These are phyloP conservation scores for Zygotorulaspora sp. DNA, from an alignment of 805 yeast species.

Conservation along the genomic window DNA sequence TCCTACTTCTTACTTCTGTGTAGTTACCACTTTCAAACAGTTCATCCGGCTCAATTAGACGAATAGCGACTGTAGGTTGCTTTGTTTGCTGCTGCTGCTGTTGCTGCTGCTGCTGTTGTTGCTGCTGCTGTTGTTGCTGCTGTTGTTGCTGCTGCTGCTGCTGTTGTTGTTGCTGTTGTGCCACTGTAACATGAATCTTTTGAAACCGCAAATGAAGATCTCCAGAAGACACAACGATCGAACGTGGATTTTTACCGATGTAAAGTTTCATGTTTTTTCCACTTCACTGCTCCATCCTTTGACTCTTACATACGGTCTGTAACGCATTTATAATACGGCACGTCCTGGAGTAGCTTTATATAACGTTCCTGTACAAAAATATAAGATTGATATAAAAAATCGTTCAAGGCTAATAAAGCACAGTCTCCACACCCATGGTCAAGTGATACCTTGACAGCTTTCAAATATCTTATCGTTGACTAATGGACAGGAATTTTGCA, in stretches of 20 bases:
- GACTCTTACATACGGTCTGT: no score
- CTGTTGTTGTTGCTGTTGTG: constrained; percentile 21
- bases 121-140: no score
- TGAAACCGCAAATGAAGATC: constrained; percentile 58
- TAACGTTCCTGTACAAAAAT: no score
- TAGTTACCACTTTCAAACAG: constrained; percentile 37
- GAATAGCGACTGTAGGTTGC: constrained; percentile 44
- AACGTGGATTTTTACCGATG: constrained; percentile 60
- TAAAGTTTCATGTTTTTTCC: constrained; percentile 49
- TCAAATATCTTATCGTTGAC: no score
- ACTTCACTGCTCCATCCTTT: neutral
- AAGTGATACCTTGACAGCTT: neutral
- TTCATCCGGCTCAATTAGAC: constrained; percentile 44
- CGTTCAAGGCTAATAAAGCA: no score
- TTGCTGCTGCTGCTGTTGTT: constrained; percentile 23
- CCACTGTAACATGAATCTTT: constrained; percentile 23
- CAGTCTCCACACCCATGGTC: no score
- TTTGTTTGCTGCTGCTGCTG: constrained; percentile 17
- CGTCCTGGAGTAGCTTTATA: no score
- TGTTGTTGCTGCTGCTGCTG: constrained; percentile 19
- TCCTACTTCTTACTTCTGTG: constrained; percentile 36
- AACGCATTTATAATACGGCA: no score
- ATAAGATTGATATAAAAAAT: no score
- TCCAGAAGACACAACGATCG: constrained; percentile 59
- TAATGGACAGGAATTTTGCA: constrained; percentile 35